Evolutionary conservation across 805 yeast species (phyloP).

Genomic region (Wickerhamomyces subpelliculosus): DNA sequence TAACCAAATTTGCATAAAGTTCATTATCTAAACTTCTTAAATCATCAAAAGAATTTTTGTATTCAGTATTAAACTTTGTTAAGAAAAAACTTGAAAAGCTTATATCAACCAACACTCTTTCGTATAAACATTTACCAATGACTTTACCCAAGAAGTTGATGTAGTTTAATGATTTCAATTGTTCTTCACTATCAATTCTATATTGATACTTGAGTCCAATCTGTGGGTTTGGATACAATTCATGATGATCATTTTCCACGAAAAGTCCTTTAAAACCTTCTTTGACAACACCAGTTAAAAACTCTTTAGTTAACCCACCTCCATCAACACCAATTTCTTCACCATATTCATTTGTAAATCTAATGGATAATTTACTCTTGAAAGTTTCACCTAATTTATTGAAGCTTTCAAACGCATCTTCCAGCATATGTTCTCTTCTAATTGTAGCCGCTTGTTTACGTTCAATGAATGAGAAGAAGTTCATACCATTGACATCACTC

Average conservation of each 20-base stretch:
- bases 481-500: slow-evolving; percentile 3
- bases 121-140: slow-evolving; percentile 85
- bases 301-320: slow-evolving; percentile 92
- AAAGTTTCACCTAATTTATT: slow-evolving; percentile 46
- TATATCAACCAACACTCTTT: slow-evolving; percentile 71
- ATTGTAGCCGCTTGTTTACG: slow-evolving; percentile 40
- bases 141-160: slow-evolving; percentile 70
- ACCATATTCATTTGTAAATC: slow-evolving; percentile 67
- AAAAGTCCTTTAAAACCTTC: slow-evolving; percentile 56
- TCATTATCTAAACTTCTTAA: slow-evolving; percentile 62
- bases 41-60: slow-evolving; percentile 70
- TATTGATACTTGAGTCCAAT: slow-evolving; percentile 30
- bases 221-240: slow-evolving; percentile 69
- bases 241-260: slow-evolving; percentile 41
- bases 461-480: slow-evolving; percentile 6
- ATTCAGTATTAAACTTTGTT: slow-evolving; percentile 38
- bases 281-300: slow-evolving; percentile 62
- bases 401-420: slow-evolving; percentile 65
- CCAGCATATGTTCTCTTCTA: slow-evolving; percentile 61
- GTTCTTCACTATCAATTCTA: slow-evolving; percentile 25
- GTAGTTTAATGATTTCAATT: slow-evolving; percentile 24
- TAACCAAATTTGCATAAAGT: slow-evolving; percentile 56
- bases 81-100: slow-evolving; percentile 84
- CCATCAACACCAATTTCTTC: slow-evolving; percentile 92
- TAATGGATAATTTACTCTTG: slow-evolving; percentile 54